These are phyloP conservation scores for Euptelea pleiosperma DNA, from an alignment of 164 flowering plant genomes.

Conservation along the genomic window DNA sequence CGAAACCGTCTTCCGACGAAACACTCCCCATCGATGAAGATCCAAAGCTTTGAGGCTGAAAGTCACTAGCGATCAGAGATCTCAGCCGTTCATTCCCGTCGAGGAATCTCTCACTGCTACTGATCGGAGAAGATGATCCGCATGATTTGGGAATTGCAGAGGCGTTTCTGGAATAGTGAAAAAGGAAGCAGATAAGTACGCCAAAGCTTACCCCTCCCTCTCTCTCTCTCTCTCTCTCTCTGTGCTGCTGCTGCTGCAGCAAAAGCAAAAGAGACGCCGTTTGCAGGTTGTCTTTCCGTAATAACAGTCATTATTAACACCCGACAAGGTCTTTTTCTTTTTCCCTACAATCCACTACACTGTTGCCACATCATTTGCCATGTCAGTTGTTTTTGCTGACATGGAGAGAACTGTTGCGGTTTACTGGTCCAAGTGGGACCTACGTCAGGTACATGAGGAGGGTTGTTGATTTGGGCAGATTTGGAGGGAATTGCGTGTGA, in stretches of 20 bases:
- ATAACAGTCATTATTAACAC: neutral
- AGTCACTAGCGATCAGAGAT: too few relatives aligned
- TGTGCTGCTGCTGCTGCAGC: neutral
- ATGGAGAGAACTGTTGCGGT: neutral
- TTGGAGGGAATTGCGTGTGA: slow-evolving; percentile 3
- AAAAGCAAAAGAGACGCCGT: slow-evolving; percentile 12
- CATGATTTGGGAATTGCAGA: too few relatives aligned
- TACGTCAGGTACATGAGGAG: neutral
- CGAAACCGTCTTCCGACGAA: slow-evolving; percentile 44
- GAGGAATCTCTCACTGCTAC: too few relatives aligned
- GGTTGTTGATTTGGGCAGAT: neutral
- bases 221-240: slow-evolving; percentile 2
- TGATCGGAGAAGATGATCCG: too few relatives aligned
- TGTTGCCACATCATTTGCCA: neutral
- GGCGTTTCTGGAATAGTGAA: neutral
- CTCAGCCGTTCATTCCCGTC: too few relatives aligned
- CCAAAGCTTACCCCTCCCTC: slow-evolving; percentile 7
- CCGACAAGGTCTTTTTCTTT: slow-evolving; percentile 2
- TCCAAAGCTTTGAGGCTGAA: too few relatives aligned
- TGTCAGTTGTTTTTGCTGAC: neutral
- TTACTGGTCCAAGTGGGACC: neutral
- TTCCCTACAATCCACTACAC: neutral
- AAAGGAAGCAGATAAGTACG: slow-evolving; percentile 9
- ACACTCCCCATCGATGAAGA: slow-evolving; percentile 30
- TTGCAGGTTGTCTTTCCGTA: slow-evolving; percentile 8